Percentiles rank a stretch among this genome's conserved stretches.
phyloP scores from a whole-genome alignment of 768 basidiomycete species.

The Mycena alexandri region DNA sequence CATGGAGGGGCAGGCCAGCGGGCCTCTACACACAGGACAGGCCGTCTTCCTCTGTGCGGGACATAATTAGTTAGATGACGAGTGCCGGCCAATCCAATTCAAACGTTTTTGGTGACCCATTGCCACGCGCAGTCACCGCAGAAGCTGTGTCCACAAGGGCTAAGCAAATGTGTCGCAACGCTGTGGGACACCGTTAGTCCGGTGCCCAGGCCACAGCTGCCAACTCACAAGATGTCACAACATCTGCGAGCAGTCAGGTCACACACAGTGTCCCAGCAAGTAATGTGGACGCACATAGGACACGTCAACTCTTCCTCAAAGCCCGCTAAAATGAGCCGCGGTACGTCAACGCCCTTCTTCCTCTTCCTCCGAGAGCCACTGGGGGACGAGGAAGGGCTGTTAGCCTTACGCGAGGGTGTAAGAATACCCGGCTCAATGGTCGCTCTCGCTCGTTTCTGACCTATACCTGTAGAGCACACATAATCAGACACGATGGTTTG shows the following conservation, averaged over 20 bases:
- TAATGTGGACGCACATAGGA: slow-evolving; percentile 68
- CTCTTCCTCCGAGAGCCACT: slow-evolving; percentile 14
- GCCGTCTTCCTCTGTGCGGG: slow-evolving; percentile 52
- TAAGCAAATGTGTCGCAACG: slow-evolving; percentile 70
- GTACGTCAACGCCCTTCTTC: not conserved
- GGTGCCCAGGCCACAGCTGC: slow-evolving; percentile 13
- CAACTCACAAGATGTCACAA: slow-evolving; percentile 74
- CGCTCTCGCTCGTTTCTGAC: slow-evolving; percentile 3
- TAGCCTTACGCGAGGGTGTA: slow-evolving; percentile 19
- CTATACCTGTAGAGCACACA: not conserved
- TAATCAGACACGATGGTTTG: not conserved
- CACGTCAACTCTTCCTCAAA: slow-evolving; percentile 78
- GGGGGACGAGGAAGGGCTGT: not conserved
- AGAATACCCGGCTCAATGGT: not conserved
- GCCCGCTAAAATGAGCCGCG: slow-evolving; percentile 47
- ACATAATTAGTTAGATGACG: slow-evolving; percentile 14
- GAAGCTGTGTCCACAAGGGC: slow-evolving; percentile 81
- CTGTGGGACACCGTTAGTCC: slow-evolving; percentile 49
- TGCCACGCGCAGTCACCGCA: slow-evolving; percentile 76
- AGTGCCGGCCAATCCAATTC: slow-evolving; percentile 31
- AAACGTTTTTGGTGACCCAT: slow-evolving; percentile 70
- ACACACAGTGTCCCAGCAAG: not conserved
- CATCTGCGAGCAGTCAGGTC: slow-evolving; percentile 60
- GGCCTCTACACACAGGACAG: slow-evolving; percentile 73
- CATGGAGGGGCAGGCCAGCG: slow-evolving; percentile 59